Base-by-base conservation (phyloP, 2,329 filamentous ascomycete species). In the Trichophyton equinum region DNA sequence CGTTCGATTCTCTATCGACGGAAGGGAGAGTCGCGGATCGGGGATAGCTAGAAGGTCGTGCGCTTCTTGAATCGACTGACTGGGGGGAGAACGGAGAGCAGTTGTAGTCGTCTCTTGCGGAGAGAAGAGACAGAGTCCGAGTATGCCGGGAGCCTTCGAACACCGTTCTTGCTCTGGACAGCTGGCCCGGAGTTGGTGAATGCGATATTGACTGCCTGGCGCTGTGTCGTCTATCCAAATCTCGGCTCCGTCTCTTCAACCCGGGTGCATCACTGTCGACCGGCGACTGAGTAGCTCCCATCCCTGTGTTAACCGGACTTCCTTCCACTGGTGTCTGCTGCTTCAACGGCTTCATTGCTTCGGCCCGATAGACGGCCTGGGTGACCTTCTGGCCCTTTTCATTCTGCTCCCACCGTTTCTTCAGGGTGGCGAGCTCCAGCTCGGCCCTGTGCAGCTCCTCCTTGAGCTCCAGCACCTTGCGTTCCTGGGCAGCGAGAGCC, bases 391-490 rank as follows among this genome's bases (percentile, higher is more conserved):
- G 89, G 62, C 83, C 82, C 55, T 84, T 85, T 71, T 96, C 91
- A 63, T 91, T 85, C 13, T 79, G 76, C 1, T 88, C 83, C 86
- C 89, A 97, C 73, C 91, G 87, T 68, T 83, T 86, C 78, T 96
- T 97, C 64, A 99, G 78, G 47, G 78, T 82, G 55, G 79, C 78
- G 46, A 99, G 78, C 55, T 95, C 88, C 11, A 78, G 76, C 71
- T 99, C 92, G 4, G 94, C 92, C 62, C 85, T 86, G 25, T 79
- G 77, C n/a, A 99, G 78, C 73, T 97, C 92, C 72, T 99, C 94
- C 62, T 86, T 87, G 59, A 99, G 78, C 74, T 97, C 94, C 61
- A 99, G 77, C 1, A 99, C 92, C 66, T 85, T 85, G 61, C 94
- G 82, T 76, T 99, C 94, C 75, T 97, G 91, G 13, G 89, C 86